Percentiles rank a stretch among this genome's conserved stretches.
phyloP scores from a whole-genome alignment of 257 asterid species.

The Avicennia marina region DNA sequence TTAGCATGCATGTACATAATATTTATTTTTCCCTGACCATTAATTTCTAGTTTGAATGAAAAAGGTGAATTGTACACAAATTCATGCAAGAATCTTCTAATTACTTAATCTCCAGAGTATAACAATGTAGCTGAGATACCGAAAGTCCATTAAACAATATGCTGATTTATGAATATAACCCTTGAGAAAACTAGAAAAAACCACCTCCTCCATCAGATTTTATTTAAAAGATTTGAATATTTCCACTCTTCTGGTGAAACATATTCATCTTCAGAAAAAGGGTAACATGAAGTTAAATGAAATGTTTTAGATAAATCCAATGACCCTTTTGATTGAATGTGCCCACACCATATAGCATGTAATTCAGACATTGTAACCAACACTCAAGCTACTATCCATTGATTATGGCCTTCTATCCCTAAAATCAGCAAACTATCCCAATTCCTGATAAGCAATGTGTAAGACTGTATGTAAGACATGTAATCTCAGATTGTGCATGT shows the following conservation, averaged over 20 bases:
- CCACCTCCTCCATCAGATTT: not conserved
- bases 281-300: not conserved
- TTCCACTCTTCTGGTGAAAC: not conserved
- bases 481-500: not conserved
- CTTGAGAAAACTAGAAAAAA: not conserved
- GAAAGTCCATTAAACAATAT: not conserved
- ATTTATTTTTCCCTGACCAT: not conserved
- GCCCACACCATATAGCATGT: not conserved
- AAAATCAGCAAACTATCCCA: not conserved
- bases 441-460: not conserved
- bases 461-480: not conserved
- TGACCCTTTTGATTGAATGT: not conserved
- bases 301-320: not conserved
- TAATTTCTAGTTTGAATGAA: constrained; percentile 3
- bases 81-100: not conserved
- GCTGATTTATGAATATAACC: not conserved
- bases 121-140: not conserved
- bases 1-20: not conserved
- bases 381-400: not conserved
- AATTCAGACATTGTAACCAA: not conserved
- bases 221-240: not conserved
- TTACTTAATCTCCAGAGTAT: not conserved
- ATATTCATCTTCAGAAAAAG: not conserved
- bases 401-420: not conserved
- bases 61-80: not conserved